Evolutionary conservation across 2,329 filamentous ascomycete genomes (phyloP), one percentile per base, ranked within the genome.

Genomic region (Coniochaeta prunicola): DNA sequence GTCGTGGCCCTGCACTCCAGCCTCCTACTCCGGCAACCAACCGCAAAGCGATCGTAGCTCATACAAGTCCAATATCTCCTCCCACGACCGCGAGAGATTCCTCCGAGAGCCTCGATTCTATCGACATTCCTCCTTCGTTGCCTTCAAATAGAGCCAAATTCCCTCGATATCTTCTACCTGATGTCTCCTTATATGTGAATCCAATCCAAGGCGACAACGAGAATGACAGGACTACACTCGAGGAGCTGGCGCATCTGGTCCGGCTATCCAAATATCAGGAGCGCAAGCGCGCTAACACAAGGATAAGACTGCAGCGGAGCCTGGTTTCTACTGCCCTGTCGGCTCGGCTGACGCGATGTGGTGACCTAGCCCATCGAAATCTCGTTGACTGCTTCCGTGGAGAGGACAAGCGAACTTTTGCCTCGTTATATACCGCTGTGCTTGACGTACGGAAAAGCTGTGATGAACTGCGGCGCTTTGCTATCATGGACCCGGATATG

Each of bases 231-330:
- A 90, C 88, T 53, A 88, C 86, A 15, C 77, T 93, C 61, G 85
- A 90, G 67, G 89, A 92, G 73, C 82, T 93, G 64, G 89, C 89
- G 57, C 89, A 92, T 71, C 74, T 92, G 66, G 88, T 91, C 64
- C 85, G 89, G 61, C 77, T 92, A 62, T 89, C 89, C 70, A 89
- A 87, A 67, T 91, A 92, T 71, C 90, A 93, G 74, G 87, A 91
- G 78, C 88, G 88, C 78, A 89, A 90, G 78, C 85, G 89, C 74
- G 80, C 83, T 64, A 87, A 88, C 69, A 89, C 87, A 53, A 82
- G 90, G 64, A 79, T 89, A 64, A 86, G 89, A 59, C 80, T 94
- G 57, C 88, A 92, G 70, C 81, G 87, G 68, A 89, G 84, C 68
- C 77, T 92, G 61, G 83, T 92, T 57, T 89, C 88, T 21, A 90